These are phyloP conservation scores for Alternaria sp. DNA, from an alignment of 2,329 filamentous ascomycete genomes.

Conservation along the genomic window DNA sequence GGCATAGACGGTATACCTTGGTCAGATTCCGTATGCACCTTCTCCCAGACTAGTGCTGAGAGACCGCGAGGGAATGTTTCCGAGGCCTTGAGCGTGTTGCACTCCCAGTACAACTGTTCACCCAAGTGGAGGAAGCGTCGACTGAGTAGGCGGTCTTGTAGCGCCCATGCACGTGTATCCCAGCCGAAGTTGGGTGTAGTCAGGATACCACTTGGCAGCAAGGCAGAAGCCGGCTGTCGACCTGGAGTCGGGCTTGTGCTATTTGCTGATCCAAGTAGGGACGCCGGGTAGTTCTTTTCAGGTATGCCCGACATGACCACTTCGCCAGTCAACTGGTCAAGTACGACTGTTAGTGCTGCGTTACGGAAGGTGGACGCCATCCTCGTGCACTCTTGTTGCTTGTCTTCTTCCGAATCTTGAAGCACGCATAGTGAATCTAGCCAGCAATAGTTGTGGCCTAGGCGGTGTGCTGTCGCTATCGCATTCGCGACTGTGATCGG, in stretches of 20 bases:
- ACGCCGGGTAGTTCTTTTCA: neutral
- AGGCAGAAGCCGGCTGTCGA: slow-evolving; percentile 15
- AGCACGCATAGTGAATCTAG: slow-evolving; percentile 43
- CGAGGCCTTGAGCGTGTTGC: slow-evolving; percentile 45
- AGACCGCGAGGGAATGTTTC: slow-evolving; percentile 45
- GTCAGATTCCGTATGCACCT: slow-evolving; percentile 33
- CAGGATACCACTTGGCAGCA: slow-evolving; percentile 21
- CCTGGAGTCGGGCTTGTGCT: neutral
- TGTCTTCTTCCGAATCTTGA: slow-evolving; percentile 42
- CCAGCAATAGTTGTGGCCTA: slow-evolving; percentile 45
- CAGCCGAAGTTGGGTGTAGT: slow-evolving; percentile 33
- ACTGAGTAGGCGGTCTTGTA: slow-evolving; percentile 47
- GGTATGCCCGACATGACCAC: neutral
- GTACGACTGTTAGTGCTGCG: slow-evolving; percentile 40
- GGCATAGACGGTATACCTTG: neutral
- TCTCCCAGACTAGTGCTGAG: slow-evolving; percentile 46
- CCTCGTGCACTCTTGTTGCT: slow-evolving; percentile 34
- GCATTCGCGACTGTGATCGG: slow-evolving; percentile 34
- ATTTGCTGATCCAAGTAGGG: neutral
- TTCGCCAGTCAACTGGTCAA: slow-evolving; percentile 21
- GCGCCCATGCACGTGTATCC: slow-evolving; percentile 46
- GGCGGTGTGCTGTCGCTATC: slow-evolving; percentile 29
- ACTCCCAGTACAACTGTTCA: slow-evolving; percentile 48
- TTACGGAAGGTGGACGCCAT: slow-evolving; percentile 46
- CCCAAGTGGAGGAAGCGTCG: slow-evolving; percentile 41